A percentile compares a stretch with the other conserved stretches of the same genome.
phyloP scores from a whole-genome alignment of 169 alveolate genomes.

The Cryptosporidium ryanae region DNA sequence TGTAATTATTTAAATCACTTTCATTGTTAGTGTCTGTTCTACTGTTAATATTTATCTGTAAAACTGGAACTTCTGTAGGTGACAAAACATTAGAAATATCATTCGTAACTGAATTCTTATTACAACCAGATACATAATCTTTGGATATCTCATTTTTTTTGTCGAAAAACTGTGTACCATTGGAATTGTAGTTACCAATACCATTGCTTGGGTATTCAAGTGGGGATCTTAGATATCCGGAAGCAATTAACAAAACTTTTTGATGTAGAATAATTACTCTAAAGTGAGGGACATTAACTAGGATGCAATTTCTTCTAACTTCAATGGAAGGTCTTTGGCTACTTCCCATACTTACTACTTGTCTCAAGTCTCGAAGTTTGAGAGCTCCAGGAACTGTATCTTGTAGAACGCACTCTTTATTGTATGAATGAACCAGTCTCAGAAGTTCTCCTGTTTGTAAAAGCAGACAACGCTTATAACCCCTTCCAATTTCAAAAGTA shows the following conservation, averaged over 20 bases:
- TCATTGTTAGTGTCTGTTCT: constrained; percentile 31
- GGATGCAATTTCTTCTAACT: constrained; percentile 76
- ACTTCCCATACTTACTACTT: constrained; percentile 75
- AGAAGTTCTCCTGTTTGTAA: constrained; percentile 66
- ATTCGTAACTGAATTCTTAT: neutral
- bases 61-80: constrained; percentile 39
- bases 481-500: constrained; percentile 71
- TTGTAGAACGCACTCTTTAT: constrained; percentile 61
- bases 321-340: constrained; percentile 79
- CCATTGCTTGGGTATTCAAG: constrained; percentile 65
- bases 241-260: constrained; percentile 60
- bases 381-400: constrained; percentile 76
- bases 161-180: neutral
- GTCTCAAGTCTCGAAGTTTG: constrained; percentile 74
- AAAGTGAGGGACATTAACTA: constrained; percentile 76
- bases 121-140: neutral
- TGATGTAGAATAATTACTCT: constrained; percentile 64
- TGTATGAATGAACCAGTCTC: constrained; percentile 65
- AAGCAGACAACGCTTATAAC: constrained; percentile 60
- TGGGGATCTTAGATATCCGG: constrained; percentile 72
- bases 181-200: constrained; percentile 9
- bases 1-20: constrained; percentile 8
- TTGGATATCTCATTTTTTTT: constrained; percentile 17
- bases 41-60: constrained; percentile 18
- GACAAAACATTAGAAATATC: constrained; percentile 8